Conservation (phyloP, 306 rosid species). For the Cucumis hystrix region DNA sequence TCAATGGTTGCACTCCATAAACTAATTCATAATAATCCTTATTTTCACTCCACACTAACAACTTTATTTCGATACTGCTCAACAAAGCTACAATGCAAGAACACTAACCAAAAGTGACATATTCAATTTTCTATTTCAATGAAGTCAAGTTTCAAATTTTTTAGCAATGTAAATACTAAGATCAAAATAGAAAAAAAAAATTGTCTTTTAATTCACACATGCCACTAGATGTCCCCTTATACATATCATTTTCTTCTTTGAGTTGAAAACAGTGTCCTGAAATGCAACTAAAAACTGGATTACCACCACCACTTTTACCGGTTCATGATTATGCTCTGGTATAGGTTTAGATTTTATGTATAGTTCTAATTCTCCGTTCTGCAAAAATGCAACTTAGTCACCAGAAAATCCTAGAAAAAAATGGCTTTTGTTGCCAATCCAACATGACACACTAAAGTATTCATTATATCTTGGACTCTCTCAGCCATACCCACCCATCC, state of each 20-base stretch:
- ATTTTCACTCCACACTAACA: neutral
- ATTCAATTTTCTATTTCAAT: neutral
- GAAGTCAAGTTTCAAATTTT: neutral
- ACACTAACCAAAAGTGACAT: neutral
- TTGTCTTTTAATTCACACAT: neutral
- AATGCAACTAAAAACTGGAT: no score
- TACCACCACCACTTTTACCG: conserved; percentile 83
- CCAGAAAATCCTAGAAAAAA: neutral
- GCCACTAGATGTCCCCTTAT: no score
- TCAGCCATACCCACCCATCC: no score
- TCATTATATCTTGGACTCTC: no score
- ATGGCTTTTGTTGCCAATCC: no score
- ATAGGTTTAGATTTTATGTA: conserved; percentile 64
- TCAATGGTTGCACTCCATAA: neutral
- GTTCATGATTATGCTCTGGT: conserved; percentile 73
- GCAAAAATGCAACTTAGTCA: conserved; percentile 19
- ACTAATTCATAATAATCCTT: neutral
- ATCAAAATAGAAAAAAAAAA: neutral
- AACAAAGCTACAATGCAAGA: neutral
- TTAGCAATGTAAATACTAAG: neutral
- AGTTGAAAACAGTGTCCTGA: conserved; percentile 53
- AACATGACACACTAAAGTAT: no score
- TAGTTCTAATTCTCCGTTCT: conserved; percentile 60
- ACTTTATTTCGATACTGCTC: neutral
- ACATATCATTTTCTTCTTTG: conserved; percentile 74